Conservation (phyloP, 148 eudicot species). For the Rhododendron kiyosumense region DNA sequence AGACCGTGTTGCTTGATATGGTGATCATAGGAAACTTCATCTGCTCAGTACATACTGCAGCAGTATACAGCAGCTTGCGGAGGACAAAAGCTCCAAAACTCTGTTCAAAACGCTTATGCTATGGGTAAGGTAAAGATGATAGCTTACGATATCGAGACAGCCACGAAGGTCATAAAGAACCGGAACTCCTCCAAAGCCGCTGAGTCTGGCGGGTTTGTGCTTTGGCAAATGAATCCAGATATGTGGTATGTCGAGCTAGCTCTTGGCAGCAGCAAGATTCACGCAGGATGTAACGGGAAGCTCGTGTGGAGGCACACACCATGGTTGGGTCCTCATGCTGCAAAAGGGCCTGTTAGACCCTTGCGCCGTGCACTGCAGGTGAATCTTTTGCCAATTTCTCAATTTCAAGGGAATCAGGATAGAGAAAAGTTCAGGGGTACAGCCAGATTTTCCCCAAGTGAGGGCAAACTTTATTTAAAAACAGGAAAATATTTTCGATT, state of each 20-base stretch:
- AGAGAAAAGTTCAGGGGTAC: neutral
- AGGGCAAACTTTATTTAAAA: neutral
- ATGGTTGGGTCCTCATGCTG: conserved; percentile 89
- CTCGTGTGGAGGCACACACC: conserved; percentile 91
- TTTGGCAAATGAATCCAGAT: conserved; percentile 93
- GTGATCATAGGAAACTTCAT: conserved; percentile 63
- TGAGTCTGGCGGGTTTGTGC: conserved; percentile 79
- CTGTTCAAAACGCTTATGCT: conserved; percentile 70
- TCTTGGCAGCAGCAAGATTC: conserved; percentile 82
- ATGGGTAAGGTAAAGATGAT: conserved; percentile 82
- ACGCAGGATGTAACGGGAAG: conserved; percentile 82
- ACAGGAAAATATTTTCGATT: neutral
- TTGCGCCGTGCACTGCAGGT: conserved; percentile 90
- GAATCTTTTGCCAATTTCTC: neutral
- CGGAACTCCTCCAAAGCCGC: conserved; percentile 63
- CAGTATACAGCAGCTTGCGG: conserved; percentile 84
- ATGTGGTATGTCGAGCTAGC: conserved; percentile 97
- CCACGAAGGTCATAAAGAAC: conserved; percentile 74
- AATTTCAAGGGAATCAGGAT: neutral
- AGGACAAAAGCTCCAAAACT: conserved; percentile 62
- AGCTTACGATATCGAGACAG: conserved; percentile 77
- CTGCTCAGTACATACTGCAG: conserved; percentile 89
- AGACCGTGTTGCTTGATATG: neutral
- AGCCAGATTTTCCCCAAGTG: neutral
- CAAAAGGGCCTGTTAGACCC: conserved; percentile 88